Base-by-base conservation (phyloP, 345 rosid genomes). In the Melastoma malabathricum region DNA sequence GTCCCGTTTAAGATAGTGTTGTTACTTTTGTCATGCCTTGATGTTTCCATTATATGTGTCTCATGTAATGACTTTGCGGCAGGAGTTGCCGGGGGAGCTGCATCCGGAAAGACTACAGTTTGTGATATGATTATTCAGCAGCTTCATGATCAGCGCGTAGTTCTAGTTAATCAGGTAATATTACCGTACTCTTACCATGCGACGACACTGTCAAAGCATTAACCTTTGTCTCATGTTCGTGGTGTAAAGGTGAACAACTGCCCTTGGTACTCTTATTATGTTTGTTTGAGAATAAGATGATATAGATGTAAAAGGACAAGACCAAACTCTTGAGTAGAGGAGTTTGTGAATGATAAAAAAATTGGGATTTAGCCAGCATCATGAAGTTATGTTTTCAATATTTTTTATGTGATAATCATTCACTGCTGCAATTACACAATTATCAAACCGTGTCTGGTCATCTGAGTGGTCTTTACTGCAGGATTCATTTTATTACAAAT, bases 51-150 rank as follows among this genome's bases (percentile, higher is more conserved):
- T 22, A 48, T 48, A 48, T 20, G 8, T 48, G 3, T 50, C 23
- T 16, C 0, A 10, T 51, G 20, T 51, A 51, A 51, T 51, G 54
- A 43, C 39, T 51, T 51, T 51, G 29, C 16, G 44, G 51, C 59
- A 87, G 98, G 98, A 48, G 98, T 92, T 71, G 95, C 95, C 20
- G 99, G 99, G 22, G 99, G 97, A 39, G 94, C 99, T 1, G 97
- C 99, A 39, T 88, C 99, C 17, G 99, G 99, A 43, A 93, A 93
- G 75, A 88, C 99, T 64, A 76, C 99, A 54, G 99, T 88, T 19
- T 93, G 99, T 56, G 97, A 93, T 77, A 85, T 93, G 97, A 93
- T 93, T 44, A 85, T 93, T 64, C 99, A 93, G 71, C 99, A 93
- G 58, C 92, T 93, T 51, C 99, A 85, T 70, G 99, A 93, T 72